Percentiles rank a stretch among this genome's conserved stretches.
Conservation (phyloP, 2,329 filamentous ascomycete species). For the Fusarium fujikuroi region DNA sequence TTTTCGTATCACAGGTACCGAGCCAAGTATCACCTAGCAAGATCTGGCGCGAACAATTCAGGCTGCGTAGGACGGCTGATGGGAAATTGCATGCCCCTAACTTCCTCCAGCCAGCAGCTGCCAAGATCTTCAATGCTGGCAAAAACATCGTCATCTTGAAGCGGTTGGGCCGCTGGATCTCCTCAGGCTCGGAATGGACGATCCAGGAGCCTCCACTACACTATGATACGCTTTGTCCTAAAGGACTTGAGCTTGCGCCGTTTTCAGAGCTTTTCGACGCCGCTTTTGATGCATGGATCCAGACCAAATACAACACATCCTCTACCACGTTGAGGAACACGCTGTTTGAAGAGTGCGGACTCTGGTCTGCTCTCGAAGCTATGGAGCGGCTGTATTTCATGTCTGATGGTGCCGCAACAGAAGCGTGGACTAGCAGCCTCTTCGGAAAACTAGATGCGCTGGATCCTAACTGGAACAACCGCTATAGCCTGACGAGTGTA, state of each 20-base stretch:
- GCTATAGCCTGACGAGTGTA: constrained; percentile 81
- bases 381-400: constrained; percentile 81
- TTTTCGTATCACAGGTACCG: constrained; percentile 76
- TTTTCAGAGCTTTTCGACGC: constrained; percentile 80
- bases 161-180: constrained; percentile 68
- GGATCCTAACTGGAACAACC: constrained; percentile 77
- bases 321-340: constrained; percentile 72
- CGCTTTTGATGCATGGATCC: constrained; percentile 80
- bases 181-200: constrained; percentile 44
- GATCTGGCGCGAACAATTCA: constrained; percentile 81
- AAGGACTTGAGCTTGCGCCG: constrained; percentile 63
- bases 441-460: constrained; percentile 79
- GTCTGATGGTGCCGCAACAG: constrained; percentile 75
- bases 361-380: constrained; percentile 72
- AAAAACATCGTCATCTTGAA: constrained; percentile 90
- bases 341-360: constrained; percentile 75
- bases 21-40: constrained; percentile 68
- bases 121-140: constrained; percentile 84
- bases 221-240: constrained; percentile 66
- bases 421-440: constrained; percentile 72
- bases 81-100: constrained; percentile 74
- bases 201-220: constrained; percentile 61
- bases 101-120: constrained; percentile 76
- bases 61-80: constrained; percentile 69
- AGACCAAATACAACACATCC: constrained; percentile 76